These are phyloP conservation scores for Serendipita sp. DNA, from an alignment of 768 basidiomycete genomes.

Conservation along the genomic window DNA sequence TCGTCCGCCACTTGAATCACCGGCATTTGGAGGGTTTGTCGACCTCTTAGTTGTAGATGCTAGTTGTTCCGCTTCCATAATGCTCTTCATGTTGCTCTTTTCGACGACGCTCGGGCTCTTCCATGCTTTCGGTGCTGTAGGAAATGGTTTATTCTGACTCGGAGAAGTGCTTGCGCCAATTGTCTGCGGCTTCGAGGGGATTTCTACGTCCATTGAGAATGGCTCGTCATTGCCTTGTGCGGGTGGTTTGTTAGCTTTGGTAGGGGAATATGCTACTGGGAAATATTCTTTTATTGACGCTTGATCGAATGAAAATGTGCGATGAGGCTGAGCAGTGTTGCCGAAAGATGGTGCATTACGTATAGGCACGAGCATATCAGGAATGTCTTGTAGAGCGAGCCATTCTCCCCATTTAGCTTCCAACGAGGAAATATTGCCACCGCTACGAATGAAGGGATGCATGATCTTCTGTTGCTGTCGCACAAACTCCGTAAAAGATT, in stretches of 20 bases:
- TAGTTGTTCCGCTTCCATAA: conserved; percentile 65
- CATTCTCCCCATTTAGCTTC: conserved; percentile 52
- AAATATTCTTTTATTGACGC: neutral
- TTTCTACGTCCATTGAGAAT: conserved; percentile 31
- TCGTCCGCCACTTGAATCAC: too few relatives aligned
- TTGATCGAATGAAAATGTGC: neutral
- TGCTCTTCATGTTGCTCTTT: conserved; percentile 67
- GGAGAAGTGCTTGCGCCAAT: conserved; percentile 12
- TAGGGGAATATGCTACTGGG: conserved; percentile 8
- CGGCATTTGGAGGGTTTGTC: too few relatives aligned
- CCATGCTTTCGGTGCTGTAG: conserved; percentile 18
- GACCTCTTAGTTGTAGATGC: neutral
- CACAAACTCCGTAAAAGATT: conserved; percentile 46
- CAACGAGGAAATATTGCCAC: conserved; percentile 33
- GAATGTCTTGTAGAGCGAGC: conserved; percentile 54
- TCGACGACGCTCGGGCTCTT: conserved; percentile 17
- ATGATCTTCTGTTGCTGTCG: conserved; percentile 44
- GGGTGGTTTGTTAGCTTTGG: conserved; percentile 18
- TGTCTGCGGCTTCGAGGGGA: conserved; percentile 10
- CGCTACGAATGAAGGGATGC: conserved; percentile 47
- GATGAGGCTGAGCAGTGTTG: neutral
- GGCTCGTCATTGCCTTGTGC: conserved; percentile 18
- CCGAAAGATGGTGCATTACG: conserved; percentile 4
- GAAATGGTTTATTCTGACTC: conserved; percentile 5
- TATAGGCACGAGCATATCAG: conserved; percentile 32